Evolutionary conservation across 805 yeast genomes (phyloP), one percentile per base, ranked within the genome.

Genomic region (Debaryomyces maramus): DNA sequence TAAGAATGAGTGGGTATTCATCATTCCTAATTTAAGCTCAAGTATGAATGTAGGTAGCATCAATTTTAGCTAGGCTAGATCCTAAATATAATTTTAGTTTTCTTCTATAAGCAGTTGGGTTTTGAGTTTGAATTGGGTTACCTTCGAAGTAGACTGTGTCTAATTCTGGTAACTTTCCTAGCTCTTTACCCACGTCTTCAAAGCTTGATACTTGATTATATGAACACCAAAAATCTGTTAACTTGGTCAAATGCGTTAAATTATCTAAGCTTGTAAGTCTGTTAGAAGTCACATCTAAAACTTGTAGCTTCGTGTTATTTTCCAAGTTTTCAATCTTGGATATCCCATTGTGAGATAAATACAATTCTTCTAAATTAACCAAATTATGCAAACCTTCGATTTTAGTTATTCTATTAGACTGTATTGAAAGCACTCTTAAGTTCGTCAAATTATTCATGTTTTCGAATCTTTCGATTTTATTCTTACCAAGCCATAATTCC

Each of bases 141-240:
- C 93, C 91, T 63, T 93, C 99, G 47, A 93, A 80, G 58, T 93
- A 93, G 4, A 93, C 96, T 0, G 96, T 88, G 37, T 88, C 95
- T 38, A 93, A 68, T 5, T 75, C 68, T 1, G 79, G 76, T 37
- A 88, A 66, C 28, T 67, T 66, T 10, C 81, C 79, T 44, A 93
- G 72, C 56, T 88, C 82, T 15, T 73, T 60, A 37, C 79, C 81
- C 33, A 93, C 65, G 37, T 88, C 83, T 23, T 81, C 80, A 61
- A 86, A 90, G 29, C 78, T 70, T 23, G 78, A 75, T 16, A 93
- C 60, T 51, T 77, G 61, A 61, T 91, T 93, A 53, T 79, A 78
- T 0, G 96, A 85, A 18, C 95, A 88, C 99, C 99, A 93, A 39
- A 93, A 69, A 61, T 93, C 99, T 6, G 96, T 89, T 42, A 93